phyloP scores from a whole-genome alignment of 2,329 filamentous ascomycete genomes.

The Trichoderma aggressivum region DNA sequence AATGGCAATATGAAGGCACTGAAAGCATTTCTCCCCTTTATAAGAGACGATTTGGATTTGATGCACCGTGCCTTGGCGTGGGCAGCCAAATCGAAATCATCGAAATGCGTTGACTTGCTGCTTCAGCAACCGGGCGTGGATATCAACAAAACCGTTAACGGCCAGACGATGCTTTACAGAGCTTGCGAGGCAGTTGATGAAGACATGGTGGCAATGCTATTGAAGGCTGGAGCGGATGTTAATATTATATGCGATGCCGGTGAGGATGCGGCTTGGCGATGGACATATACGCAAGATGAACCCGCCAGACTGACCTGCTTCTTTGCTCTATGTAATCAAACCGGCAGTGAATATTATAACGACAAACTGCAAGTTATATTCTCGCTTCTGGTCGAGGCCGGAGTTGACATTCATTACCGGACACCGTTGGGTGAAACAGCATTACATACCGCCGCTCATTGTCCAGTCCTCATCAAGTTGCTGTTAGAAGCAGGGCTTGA shows the following conservation, averaged over 20 bases:
- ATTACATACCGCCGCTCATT: conserved; percentile 21
- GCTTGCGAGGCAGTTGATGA: conserved; percentile 15
- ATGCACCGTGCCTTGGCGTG: conserved; percentile 29
- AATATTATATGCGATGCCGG: conserved; percentile 21
- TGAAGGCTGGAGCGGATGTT: conserved; percentile 33
- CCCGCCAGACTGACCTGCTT: conserved; percentile 18
- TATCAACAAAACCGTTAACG: conserved; percentile 27
- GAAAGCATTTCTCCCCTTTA: conserved; percentile 28
- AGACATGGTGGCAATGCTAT: conserved; percentile 25
- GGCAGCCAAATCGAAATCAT: conserved; percentile 23
- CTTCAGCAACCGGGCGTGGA: conserved; percentile 32
- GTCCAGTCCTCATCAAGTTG: conserved; percentile 11
- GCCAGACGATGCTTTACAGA: conserved; percentile 26
- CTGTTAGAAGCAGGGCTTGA: conserved; percentile 27
- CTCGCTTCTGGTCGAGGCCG: conserved; percentile 24
- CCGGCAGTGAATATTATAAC: neutral
- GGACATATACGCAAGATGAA: neutral
- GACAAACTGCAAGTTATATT: conserved; percentile 17
- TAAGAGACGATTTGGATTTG: conserved; percentile 22
- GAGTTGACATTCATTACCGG: conserved; percentile 24
- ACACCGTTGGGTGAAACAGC: conserved; percentile 19
- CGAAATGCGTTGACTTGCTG: conserved; percentile 28
- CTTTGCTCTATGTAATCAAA: conserved; percentile 10
- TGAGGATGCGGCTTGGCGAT: neutral
- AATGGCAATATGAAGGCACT: conserved; percentile 28